Percentiles rank a stretch among this genome's conserved stretches.
These are phyloP conservation scores for Microdochium paspali DNA, from an alignment of 2,329 filamentous ascomycete species.

Conservation along the genomic window DNA sequence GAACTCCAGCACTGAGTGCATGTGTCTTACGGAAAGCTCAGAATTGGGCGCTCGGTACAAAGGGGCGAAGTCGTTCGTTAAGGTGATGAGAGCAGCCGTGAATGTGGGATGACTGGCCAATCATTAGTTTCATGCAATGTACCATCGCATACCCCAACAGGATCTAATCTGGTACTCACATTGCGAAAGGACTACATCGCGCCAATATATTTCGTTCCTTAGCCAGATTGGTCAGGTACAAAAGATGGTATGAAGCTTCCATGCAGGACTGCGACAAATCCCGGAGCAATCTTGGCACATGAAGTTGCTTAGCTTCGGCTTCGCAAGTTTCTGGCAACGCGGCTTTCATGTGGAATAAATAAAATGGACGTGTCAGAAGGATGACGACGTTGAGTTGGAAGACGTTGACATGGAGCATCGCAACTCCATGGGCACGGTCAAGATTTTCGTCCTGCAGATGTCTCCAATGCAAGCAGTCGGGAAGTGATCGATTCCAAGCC, in stretches of 20 bases:
- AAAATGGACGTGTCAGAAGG: constrained; percentile 55
- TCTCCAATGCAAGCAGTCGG: constrained; percentile 38
- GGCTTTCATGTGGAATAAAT: constrained; percentile 45
- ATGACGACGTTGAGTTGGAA: constrained; percentile 54
- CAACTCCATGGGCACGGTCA: constrained; percentile 40
- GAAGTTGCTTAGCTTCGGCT: constrained; percentile 15
- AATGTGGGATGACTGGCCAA: constrained; percentile 44
- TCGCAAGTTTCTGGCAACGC: constrained; percentile 20
- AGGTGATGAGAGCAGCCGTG: constrained; percentile 40
- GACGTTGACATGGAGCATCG: constrained; percentile 53
- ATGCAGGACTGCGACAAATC: constrained; percentile 42
- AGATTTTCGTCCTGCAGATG: constrained; percentile 30
- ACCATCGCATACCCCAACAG: too few relatives aligned
- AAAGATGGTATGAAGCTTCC: constrained; percentile 37
- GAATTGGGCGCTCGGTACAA: constrained; percentile 36
- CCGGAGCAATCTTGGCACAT: constrained; percentile 25
- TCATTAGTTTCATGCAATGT: not conserved
- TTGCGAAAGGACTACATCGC: constrained; percentile 43
- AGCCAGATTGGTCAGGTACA: constrained; percentile 35
- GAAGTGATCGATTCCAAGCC: constrained; percentile 38
- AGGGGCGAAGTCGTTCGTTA: constrained; percentile 46
- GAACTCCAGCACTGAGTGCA: constrained; percentile 38
- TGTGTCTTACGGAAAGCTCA: constrained; percentile 26
- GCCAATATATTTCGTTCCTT: constrained; percentile 34
- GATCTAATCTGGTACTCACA: too few relatives aligned